Base-by-base conservation (phyloP, 2,329 filamentous ascomycete genomes). In the Fusarium camptoceras region DNA sequence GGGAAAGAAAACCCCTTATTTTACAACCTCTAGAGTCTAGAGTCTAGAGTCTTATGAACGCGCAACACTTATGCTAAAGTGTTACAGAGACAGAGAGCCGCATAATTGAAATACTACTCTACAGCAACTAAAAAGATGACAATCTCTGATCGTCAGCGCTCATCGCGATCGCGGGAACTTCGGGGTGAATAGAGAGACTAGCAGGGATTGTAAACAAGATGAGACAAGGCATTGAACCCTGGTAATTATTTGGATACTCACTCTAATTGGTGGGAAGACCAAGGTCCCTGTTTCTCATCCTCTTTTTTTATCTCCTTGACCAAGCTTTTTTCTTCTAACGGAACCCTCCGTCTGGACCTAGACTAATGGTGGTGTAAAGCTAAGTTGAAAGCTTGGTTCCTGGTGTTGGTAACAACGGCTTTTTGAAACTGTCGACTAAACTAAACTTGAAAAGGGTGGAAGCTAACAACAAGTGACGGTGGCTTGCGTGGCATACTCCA, bases 111-210 rank as follows among this genome's bases (percentile, higher is more conserved):
- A 53, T 53, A 9, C 41, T 43, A 43, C 41, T 24, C 20, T 43
- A 43, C 41, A 37, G 34, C 18, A 37, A 24, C 41, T 43, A 24
- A 43, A 43, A 43, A 43, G 22, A 43, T 18, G 37, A 53, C 41
- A 53, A 50, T 63, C 63, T 54, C 46, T 60, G 69, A 72, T 72
- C 61, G 30, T 53, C 68, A 16, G 46, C 59, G 37, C 47, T 58
- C 68, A 71, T 68, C 59, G 46, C 67, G 68, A 71, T 71, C 68
- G 59, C 55, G 64, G 59, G 47, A 37, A 59, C 53, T 37, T 49
- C 46, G 57, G 68, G 51, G 56, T 27, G 8, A 15, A 25, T 20
- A 20, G 18, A 49, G 59, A 55, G 11, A 24, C 68, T 70, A 71
- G 68, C 59, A 71, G 31, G 68, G 68, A 49, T 50, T 50, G 20